A percentile compares a stretch with the other conserved stretches of the same genome.
phyloP scores from a whole-genome alignment of 163 green algal genomes.

The Chlamydomonas reinhardtii region DNA sequence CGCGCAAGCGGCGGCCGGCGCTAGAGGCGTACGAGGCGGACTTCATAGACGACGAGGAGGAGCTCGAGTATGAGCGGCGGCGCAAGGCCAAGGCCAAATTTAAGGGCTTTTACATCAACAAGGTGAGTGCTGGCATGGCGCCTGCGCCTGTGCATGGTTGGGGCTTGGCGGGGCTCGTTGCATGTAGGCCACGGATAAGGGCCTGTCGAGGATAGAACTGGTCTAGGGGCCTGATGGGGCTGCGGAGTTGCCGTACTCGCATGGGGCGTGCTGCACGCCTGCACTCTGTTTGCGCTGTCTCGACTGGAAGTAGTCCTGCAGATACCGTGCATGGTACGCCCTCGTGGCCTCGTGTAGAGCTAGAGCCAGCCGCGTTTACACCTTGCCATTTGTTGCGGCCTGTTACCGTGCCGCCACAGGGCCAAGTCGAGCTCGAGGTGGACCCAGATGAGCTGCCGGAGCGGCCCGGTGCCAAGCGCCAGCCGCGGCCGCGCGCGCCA shows the following conservation, averaged over 20 bases:
- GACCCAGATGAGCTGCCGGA: not conserved
- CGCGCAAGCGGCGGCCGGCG: not conserved
- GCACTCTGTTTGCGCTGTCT: too few species aligned
- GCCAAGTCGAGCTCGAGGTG: conserved; percentile 10
- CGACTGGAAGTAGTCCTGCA: too few species aligned
- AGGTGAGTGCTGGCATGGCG: not conserved
- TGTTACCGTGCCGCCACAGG: not conserved
- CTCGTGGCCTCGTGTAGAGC: too few species aligned
- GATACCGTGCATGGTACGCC: too few species aligned
- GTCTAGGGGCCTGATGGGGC: too few species aligned
- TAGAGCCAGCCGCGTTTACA: too few species aligned
- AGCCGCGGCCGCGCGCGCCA: not conserved
- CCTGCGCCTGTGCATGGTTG: not conserved
- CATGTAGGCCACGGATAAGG: too few species aligned
- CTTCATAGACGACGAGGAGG: conserved; percentile 40
- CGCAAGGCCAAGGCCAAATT: conserved; percentile 20
- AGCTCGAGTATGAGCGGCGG: conserved; percentile 14
- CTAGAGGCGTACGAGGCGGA: conserved; percentile 32
- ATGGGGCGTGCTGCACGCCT: too few species aligned
- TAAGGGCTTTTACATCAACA: conserved; percentile 36
- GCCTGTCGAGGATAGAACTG: too few species aligned
- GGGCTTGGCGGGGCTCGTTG: not conserved
- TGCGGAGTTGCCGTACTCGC: too few species aligned
- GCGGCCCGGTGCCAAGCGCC: not conserved
- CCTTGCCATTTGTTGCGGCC: too few species aligned